These are phyloP conservation scores for Balamuthia mandrillaris DNA, from an alignment of 208 protist genomes.

Conservation along the genomic window DNA sequence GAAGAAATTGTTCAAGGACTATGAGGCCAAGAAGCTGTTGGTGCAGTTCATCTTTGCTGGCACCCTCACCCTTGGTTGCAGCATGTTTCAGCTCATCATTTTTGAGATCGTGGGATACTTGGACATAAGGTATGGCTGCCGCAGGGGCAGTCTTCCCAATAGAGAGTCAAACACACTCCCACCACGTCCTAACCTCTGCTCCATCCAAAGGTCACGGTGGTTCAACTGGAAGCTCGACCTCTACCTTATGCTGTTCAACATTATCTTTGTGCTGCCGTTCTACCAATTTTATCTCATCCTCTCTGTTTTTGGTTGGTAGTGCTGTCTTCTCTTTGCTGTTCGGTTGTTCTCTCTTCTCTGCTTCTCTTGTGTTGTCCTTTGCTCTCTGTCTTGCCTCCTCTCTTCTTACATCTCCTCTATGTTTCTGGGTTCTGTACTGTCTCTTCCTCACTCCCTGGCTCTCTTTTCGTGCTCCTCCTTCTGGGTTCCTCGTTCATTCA, in stretches of 20 bases:
- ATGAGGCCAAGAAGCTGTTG: constrained; percentile 31
- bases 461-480: not conserved
- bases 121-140: not conserved
- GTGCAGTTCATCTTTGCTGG: constrained; percentile 33
- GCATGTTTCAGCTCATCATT: constrained; percentile 47
- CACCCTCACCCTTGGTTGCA: not conserved
- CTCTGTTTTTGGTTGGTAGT: not conserved
- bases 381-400: too few relatives aligned
- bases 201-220: not conserved
- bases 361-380: too few relatives aligned
- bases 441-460: not conserved
- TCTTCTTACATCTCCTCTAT: too few relatives aligned
- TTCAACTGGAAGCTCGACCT: constrained; percentile 43
- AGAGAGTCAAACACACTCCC: too few relatives aligned
- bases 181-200: not conserved
- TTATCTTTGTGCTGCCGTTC: constrained; percentile 28
- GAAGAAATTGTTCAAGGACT: constrained; percentile 46
- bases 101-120: constrained; percentile 33
- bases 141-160: too few relatives aligned
- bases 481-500: not conserved
- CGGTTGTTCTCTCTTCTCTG: too few relatives aligned
- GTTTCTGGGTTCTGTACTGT: too few relatives aligned
- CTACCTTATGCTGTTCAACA: constrained; percentile 11
- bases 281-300: constrained; percentile 42
- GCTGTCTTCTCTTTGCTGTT: not conserved